Conservation (phyloP, 169 alveolate genomes). For the Eimeria falciformis region DNA sequence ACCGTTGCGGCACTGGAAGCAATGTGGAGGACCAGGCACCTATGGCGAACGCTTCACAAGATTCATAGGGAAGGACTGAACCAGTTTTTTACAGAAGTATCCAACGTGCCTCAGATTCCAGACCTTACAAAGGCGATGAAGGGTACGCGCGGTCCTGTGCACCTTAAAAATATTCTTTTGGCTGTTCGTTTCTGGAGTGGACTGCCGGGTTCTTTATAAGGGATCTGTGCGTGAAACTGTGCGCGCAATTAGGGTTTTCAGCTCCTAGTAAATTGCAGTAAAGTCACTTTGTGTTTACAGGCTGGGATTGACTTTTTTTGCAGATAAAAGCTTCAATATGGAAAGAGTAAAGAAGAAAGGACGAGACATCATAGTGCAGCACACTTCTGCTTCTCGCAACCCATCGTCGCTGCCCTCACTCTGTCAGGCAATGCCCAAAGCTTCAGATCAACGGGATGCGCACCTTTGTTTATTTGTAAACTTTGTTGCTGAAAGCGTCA, state of each 20-base stretch:
- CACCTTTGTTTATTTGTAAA: not conserved
- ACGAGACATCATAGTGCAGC: slow-evolving; percentile 9
- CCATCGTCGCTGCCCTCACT: slow-evolving; percentile 49
- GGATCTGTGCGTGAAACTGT: no score
- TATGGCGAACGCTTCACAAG: slow-evolving; percentile 60
- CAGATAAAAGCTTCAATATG: slow-evolving; percentile 8
- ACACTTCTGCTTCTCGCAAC: not conserved
- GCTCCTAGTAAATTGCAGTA: no score
- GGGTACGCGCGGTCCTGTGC: not conserved
- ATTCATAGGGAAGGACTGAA: slow-evolving; percentile 17
- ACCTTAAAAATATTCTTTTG: no score
- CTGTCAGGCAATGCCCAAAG: slow-evolving; percentile 19
- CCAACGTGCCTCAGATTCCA: slow-evolving; percentile 36
- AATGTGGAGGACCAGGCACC: slow-evolving; percentile 64
- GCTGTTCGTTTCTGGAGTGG: no score
- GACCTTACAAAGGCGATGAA: slow-evolving; percentile 26
- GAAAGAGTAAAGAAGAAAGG: slow-evolving; percentile 42
- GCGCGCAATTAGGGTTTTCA: no score
- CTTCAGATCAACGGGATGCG: not conserved
- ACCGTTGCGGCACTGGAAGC: slow-evolving; percentile 69
- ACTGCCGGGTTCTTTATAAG: no score
- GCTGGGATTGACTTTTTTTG: no score
- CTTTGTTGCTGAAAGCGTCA: slow-evolving; percentile 40
- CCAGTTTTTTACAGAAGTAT: slow-evolving; percentile 36
- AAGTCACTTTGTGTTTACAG: no score